A percentile compares a stretch with the other conserved stretches of the same genome.
These are phyloP conservation scores for Castanospermum australe DNA, from an alignment of 306 rosid genomes.

Conservation along the genomic window DNA sequence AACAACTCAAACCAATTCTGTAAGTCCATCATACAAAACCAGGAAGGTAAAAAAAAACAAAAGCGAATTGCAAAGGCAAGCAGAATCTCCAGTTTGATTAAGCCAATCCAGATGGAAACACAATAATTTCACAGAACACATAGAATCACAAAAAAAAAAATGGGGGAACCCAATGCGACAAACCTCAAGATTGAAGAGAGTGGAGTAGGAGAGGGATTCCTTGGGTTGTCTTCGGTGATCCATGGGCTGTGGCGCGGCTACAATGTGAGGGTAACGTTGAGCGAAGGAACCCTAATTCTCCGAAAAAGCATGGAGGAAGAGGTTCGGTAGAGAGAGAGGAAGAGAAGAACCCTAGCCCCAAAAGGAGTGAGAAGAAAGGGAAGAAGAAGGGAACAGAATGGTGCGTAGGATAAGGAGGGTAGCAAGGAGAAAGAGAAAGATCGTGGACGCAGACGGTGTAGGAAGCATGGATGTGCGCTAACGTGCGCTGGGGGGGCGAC, in stretches of 20 bases:
- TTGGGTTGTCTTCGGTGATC: constrained; percentile 65
- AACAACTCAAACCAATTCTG: constrained; percentile 13
- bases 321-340: constrained; percentile 2
- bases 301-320: constrained; percentile 27
- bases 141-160: not conserved
- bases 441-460: constrained; percentile 36
- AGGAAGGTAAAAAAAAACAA: not conserved
- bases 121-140: not conserved
- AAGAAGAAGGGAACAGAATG: constrained; percentile 16
- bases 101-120: not conserved
- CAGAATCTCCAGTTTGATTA: not conserved
- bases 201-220: constrained; percentile 61
- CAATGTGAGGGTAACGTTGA: constrained; percentile 25
- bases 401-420: constrained; percentile 54
- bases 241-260: constrained; percentile 38
- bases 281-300: constrained; percentile 32
- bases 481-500: constrained; percentile 31
- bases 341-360: constrained; percentile 34
- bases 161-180: not conserved
- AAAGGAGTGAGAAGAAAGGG: constrained; percentile 29
- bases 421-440: constrained; percentile 28
- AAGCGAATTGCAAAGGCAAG: not conserved
- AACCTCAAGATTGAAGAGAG: constrained; percentile 87
- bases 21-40: constrained; percentile 15
- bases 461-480: constrained; percentile 25